Base-by-base conservation (phyloP, 352 stramenopile species). In the Phytophthora kernoviae region DNA sequence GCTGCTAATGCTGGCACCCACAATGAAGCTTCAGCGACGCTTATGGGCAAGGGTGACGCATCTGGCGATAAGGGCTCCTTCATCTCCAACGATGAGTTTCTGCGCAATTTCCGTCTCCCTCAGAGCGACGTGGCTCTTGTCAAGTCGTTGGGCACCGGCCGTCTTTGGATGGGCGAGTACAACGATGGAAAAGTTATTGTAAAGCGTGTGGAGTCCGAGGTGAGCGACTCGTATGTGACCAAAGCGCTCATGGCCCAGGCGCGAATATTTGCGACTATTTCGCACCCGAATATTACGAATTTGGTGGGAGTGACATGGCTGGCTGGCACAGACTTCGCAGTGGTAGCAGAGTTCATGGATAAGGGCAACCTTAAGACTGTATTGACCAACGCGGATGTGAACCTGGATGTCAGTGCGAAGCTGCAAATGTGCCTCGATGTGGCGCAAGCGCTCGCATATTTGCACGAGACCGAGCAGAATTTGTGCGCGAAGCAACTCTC, bases 291-390 rank as follows among this genome's bases (percentile, higher is more conserved):
- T 42, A 77, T 94, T 44, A 81, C 88, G 18, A 79, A 52, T 20
- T 53, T 92, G 14, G 56, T 88, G 17, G 84, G 84, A 9, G 79
- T 92, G 7, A 86, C 80, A 11, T 91, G 77, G 79, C 47, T 94
- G 22, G 75, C 77, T 21, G 82, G 83, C 12, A 90, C 81, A n/a
- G 84, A 94, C 61, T 92, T 91, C 34, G 73, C 77, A 5, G 69
- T 90, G 15, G 73, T 94, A 24, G 77, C 79, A 3, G 82, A 94
- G 63, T 94, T 85, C 53, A 79, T 90, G 75, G 76, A 85, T 34
- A 90, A 88, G 55, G 78, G 80, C 44, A 90, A 82, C 39, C 43
- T 93, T 18, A 77, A 74, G 48, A 69, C 72, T 1, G 61, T 94
- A 52, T 75, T 91, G 14, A 54, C 73, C 18, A 84, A 89, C 43